These are phyloP conservation scores for Triticum monococcum DNA, from an alignment of 176 grass and related monocot genomes.

Conservation along the genomic window DNA sequence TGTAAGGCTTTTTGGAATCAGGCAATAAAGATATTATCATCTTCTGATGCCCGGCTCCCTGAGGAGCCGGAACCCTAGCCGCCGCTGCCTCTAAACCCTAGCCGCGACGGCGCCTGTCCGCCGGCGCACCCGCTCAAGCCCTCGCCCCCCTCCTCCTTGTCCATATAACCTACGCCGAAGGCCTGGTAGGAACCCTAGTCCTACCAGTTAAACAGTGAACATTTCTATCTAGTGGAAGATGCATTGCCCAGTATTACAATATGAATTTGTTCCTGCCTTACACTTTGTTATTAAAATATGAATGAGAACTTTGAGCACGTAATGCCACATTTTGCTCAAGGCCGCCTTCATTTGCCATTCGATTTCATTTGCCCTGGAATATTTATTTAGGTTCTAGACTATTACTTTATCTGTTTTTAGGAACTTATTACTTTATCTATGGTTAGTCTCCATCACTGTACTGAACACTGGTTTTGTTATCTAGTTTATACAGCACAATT, in stretches of 20 bases:
- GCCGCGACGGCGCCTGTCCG: too few relatives aligned
- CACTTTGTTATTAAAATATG: not conserved
- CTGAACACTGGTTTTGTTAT: constrained; percentile 10
- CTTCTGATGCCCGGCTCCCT: too few relatives aligned
- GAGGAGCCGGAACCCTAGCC: too few relatives aligned
- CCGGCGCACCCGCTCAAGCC: too few relatives aligned
- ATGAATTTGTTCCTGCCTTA: not conserved
- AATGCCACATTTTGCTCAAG: constrained; percentile 10
- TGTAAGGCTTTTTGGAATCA: too few relatives aligned
- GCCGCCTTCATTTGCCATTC: not conserved
- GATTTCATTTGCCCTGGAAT: not conserved
- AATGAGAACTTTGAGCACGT: not conserved
- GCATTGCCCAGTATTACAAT: not conserved
- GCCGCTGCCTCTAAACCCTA: too few relatives aligned
- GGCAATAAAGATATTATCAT: too few relatives aligned
- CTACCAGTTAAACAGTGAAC: not conserved
- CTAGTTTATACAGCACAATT: constrained; percentile 90
- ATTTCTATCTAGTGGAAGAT: not conserved
- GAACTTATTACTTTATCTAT: not conserved
- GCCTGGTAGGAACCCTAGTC: too few relatives aligned
- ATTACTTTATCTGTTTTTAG: not conserved
- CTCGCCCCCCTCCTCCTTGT: too few relatives aligned
- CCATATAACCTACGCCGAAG: too few relatives aligned
- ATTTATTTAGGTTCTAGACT: not conserved
- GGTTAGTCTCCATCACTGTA: constrained; percentile 8